Percentiles rank a stretch among this genome's conserved stretches.
These are phyloP conservation scores for Aspergillus novoparasiticus DNA, from an alignment of 2,329 filamentous ascomycete genomes.

Conservation along the genomic window DNA sequence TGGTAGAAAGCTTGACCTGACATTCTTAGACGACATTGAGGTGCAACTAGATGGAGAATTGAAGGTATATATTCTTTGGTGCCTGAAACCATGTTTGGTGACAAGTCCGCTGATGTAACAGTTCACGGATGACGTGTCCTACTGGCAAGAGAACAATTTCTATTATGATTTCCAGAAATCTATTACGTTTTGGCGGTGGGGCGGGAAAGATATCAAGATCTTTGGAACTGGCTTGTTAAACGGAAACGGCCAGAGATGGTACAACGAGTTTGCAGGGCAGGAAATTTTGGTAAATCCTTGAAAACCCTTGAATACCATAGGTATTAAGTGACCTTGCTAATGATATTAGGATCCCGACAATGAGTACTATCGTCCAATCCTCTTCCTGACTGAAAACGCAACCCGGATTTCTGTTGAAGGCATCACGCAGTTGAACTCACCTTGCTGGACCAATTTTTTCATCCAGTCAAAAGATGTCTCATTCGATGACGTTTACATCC, in stretches of 20 bases:
- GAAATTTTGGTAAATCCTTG: constrained; percentile 33
- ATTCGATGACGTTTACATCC: constrained; percentile 58
- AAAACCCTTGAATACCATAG: not conserved
- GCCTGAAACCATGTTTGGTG: not conserved
- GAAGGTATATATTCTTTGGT: constrained; percentile 33
- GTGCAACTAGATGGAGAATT: constrained; percentile 62
- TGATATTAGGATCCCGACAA: constrained; percentile 51
- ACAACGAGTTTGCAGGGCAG: constrained; percentile 51
- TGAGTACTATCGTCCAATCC: constrained; percentile 59
- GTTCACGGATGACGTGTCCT: constrained; percentile 52
- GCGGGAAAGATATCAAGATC: constrained; percentile 63
- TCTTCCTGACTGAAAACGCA: constrained; percentile 64
- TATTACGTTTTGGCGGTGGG: constrained; percentile 67
- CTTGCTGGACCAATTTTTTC: constrained; percentile 67
- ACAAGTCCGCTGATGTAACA: constrained; percentile 15
- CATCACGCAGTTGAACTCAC: constrained; percentile 62
- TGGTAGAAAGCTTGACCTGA: constrained; percentile 61
- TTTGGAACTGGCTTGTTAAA: constrained; percentile 60
- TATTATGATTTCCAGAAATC: constrained; percentile 56
- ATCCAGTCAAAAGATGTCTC: constrained; percentile 59
- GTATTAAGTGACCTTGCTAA: constrained; percentile 1
- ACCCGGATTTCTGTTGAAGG: constrained; percentile 61
- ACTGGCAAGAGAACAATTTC: constrained; percentile 55
- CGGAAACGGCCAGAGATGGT: constrained; percentile 57
- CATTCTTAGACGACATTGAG: constrained; percentile 60